A percentile compares a stretch with the other conserved stretches of the same genome.
Conservation (phyloP, 2,329 filamentous ascomycete species). For the Dothistroma septosporum region DNA sequence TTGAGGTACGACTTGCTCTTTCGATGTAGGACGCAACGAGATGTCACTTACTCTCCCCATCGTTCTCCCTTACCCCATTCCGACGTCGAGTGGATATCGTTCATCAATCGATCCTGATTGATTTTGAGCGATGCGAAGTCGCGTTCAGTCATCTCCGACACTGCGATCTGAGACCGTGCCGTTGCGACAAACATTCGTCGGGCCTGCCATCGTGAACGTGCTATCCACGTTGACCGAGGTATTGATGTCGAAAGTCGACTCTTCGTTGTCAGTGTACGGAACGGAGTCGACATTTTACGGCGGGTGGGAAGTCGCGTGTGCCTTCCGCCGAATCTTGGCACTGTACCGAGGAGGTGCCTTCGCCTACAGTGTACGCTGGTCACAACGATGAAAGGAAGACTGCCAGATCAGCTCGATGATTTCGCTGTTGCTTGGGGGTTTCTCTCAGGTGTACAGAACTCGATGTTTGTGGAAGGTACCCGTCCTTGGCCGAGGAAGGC, state of each 20-base stretch:
- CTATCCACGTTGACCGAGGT: neutral
- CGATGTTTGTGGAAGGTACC: neutral
- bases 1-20: neutral
- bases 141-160: conserved; percentile 49
- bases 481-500: neutral
- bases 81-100: conserved; percentile 61
- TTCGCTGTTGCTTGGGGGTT: neutral
- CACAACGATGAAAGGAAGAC: neutral
- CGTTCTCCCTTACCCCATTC: conserved; percentile 62
- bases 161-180: conserved; percentile 36
- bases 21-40: conserved; percentile 3
- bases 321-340: neutral
- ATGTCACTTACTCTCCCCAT: conserved; percentile 59
- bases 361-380: neutral
- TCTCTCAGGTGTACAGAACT: neutral
- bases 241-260: neutral
- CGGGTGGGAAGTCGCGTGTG: neutral
- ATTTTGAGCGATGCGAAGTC: conserved; percentile 54
- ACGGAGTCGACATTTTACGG: neutral
- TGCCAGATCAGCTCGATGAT: neutral
- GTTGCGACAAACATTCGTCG: conserved; percentile 31
- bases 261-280: neutral
- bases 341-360: neutral
- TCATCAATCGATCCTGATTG: conserved; percentile 57
- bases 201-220: conserved; percentile 13